phyloP scores from a whole-genome alignment of 2,329 filamentous ascomycete genomes.

The Trichoderma simmonsii region DNA sequence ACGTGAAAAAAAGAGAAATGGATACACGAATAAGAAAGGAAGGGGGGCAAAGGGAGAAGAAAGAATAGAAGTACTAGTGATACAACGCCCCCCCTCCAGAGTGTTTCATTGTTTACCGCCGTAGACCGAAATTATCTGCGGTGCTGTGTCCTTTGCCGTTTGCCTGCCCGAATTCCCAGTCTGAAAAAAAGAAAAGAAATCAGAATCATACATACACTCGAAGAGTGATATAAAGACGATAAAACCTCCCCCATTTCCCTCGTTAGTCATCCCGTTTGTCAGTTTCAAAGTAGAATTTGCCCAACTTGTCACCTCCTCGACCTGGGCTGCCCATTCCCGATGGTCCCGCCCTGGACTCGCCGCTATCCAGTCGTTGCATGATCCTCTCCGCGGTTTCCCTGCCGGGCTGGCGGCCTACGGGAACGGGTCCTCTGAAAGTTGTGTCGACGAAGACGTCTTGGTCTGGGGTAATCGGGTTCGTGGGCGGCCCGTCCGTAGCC shows the following conservation, averaged over 20 bases:
- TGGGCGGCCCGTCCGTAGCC: conserved; percentile 51
- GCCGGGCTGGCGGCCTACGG: conserved; percentile 33
- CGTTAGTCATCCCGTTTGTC: conserved; percentile 29
- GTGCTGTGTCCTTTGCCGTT: not conserved
- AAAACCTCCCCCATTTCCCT: not conserved
- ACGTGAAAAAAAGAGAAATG: not conserved
- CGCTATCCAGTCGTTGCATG: conserved; percentile 54
- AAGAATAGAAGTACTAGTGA: not conserved
- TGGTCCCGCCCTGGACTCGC: conserved; percentile 40
- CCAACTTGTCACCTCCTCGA: conserved; percentile 46
- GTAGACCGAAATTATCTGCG: not conserved
- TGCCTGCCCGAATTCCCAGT: not conserved
- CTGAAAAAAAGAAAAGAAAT: not conserved
- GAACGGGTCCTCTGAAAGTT: conserved; percentile 56
- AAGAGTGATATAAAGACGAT: not conserved
- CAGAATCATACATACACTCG: not conserved
- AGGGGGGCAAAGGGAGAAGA: not conserved
- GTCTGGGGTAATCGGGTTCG: conserved; percentile 43
- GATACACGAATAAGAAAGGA: not conserved
- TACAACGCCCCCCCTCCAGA: not conserved
- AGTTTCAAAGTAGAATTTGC: conserved; percentile 60
- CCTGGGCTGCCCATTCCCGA: conserved; percentile 43
- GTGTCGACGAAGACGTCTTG: conserved; percentile 62
- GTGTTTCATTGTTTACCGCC: not conserved
- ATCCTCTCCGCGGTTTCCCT: conserved; percentile 63